A percentile compares a stretch with the other conserved stretches of the same genome.
Conservation (phyloP, 495 filamentous ascomycete genomes). For the Podospora didyma region DNA sequence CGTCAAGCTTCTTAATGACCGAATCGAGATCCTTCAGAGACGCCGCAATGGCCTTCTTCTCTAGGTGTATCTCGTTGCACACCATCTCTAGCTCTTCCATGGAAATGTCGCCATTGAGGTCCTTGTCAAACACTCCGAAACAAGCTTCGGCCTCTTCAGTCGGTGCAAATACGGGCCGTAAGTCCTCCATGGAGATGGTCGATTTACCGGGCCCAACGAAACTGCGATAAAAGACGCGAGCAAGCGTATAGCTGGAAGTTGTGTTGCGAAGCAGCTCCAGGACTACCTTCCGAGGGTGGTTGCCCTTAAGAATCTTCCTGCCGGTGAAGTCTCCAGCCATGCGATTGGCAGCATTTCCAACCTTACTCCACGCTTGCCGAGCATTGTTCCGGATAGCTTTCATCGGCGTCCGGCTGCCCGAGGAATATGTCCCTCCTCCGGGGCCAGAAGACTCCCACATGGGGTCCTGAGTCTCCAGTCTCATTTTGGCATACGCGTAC, state of each 20-base stretch:
- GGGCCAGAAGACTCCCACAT: slow-evolving; percentile 37
- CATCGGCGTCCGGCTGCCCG: slow-evolving; percentile 70
- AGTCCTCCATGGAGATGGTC: slow-evolving; percentile 69
- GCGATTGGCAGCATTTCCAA: slow-evolving; percentile 84
- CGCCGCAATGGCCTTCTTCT: slow-evolving; percentile 92
- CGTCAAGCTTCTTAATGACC: slow-evolving; percentile 86
- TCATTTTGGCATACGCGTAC: slow-evolving; percentile 74
- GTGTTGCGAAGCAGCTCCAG: slow-evolving; percentile 71
- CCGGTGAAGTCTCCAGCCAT: slow-evolving; percentile 96
- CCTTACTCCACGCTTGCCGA: slow-evolving; percentile 66
- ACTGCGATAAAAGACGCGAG: slow-evolving; percentile 87
- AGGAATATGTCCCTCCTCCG: slow-evolving; percentile 23
- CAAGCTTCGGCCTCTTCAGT: slow-evolving; percentile 87
- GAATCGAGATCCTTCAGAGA: slow-evolving; percentile 94
- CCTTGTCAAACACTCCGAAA: slow-evolving; percentile 91
- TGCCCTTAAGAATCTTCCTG: slow-evolving; percentile 64
- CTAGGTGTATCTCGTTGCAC: slow-evolving; percentile 90
- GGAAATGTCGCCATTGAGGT: slow-evolving; percentile 94
- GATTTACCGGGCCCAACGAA: slow-evolving; percentile 73
- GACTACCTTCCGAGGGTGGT: slow-evolving; percentile 81
- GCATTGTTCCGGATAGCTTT: slow-evolving; percentile 66
- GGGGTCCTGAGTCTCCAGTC: slow-evolving; percentile 67
- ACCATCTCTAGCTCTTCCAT: slow-evolving; percentile 93
- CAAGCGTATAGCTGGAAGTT: slow-evolving; percentile 76
- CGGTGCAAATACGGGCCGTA: slow-evolving; percentile 76